Evolutionary conservation across 2,329 filamentous ascomycete genomes (phyloP), one percentile per base, ranked within the genome.

Genomic region (Xylaria digitata): DNA sequence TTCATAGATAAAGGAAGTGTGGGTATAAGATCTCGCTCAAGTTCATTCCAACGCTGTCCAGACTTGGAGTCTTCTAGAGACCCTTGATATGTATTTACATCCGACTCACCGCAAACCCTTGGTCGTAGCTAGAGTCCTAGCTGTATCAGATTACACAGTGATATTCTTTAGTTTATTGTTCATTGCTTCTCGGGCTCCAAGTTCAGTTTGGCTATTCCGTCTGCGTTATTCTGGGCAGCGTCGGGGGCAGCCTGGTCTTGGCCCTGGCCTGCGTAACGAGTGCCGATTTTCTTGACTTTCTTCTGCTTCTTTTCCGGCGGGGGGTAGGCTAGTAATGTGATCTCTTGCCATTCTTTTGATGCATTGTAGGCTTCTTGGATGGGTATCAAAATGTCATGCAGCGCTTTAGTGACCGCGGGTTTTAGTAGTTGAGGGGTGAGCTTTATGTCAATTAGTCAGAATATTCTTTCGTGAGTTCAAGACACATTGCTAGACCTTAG

Each of bases 371-470:
- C 90, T 2, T 83, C 85, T 71, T 90, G 89, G 66, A 99, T 95
- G 1, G 95, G 93, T 1, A 85, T 88, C 64, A 97, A 84, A 13
- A 98, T 86, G 45, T 86, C 84, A 71, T 88, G 89, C 21, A 99
- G 85, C 9, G 89, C 92, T 59, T 88, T 85, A 5, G 91, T 87
- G 6, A 96, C 89, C 11, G 92, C 93, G n/a, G 90, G 86, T 83
- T 99, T 98, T 59, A 98, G 84, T 13, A 92, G 82, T 82, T 97
- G 94, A 0, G 96, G 96, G 1, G 92, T 93, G 68, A 97, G 86
- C 86, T 90, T 70, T 6, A 70, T 32, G 26, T 48, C 6, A 37
- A 56, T 74, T 50, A 73, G 73, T 66, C 69, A 15, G 26, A 3
- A 13, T 40, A n/a, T 42, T 23, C 66, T 23, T 23, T 23, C 19